phyloP scores from a whole-genome alignment of 2,329 filamentous ascomycete species.

The Phyllosticta capitalensis region DNA sequence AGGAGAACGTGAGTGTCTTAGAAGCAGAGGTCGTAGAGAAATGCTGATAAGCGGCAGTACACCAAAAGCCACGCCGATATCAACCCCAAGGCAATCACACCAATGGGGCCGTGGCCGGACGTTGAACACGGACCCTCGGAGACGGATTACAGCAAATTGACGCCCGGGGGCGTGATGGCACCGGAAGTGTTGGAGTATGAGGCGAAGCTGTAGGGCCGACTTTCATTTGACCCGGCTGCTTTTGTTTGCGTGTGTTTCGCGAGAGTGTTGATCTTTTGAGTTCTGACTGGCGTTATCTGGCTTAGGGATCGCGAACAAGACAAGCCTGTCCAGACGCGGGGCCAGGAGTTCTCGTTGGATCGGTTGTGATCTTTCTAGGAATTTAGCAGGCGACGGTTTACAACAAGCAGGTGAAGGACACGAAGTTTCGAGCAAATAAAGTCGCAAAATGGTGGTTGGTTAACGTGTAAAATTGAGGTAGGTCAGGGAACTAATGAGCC shows the following conservation, averaged over 20 bases:
- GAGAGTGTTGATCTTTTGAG: neutral
- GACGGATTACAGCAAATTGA: conserved; percentile 39
- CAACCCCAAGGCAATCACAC: conserved; percentile 54
- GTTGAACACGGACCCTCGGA: conserved; percentile 42
- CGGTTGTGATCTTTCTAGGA: neutral
- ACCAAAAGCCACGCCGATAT: conserved; percentile 52
- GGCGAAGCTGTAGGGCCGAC: neutral
- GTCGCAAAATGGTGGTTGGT: neutral
- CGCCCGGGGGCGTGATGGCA: conserved; percentile 39
- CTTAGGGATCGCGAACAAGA: neutral
- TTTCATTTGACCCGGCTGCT: neutral
- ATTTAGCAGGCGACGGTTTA: neutral
- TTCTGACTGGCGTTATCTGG: neutral
- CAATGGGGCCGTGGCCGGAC: conserved; percentile 50
- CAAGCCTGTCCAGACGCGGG: neutral
- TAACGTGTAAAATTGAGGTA: too few relatives aligned
- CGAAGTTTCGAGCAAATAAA: neutral
- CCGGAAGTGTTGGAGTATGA: conserved; percentile 25
- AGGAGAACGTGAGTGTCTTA: conserved; percentile 44
- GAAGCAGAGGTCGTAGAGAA: neutral
- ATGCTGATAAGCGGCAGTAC: conserved; percentile 27
- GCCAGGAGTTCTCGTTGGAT: neutral
- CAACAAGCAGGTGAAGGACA: neutral
- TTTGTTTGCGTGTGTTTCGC: neutral
- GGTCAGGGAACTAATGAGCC: too few relatives aligned